phyloP scores from a whole-genome alignment of 1,284 basidiomycete species.

The Austropuccinia psidii region DNA sequence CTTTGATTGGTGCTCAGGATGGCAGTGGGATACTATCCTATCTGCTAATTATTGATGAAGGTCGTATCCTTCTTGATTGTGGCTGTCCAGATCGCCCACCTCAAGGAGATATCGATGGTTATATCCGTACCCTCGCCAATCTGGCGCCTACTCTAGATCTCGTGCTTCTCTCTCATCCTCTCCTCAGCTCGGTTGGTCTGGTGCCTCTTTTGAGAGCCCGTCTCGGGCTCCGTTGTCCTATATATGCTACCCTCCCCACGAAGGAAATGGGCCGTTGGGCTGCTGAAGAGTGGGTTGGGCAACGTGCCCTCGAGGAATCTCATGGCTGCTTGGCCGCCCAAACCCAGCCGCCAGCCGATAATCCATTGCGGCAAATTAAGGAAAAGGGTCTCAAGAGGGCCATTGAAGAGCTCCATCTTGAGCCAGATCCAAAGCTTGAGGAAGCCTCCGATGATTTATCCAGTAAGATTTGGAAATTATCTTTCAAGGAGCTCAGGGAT shows the following conservation, averaged over 20 bases:
- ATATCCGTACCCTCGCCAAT: constrained; percentile 31
- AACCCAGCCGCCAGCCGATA: constrained; percentile 19
- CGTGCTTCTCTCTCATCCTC: constrained; percentile 86
- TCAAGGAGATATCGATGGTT: background rate
- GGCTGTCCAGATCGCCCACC: constrained; percentile 3
- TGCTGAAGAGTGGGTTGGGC: constrained; percentile 44
- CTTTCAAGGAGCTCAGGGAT: constrained; percentile 76
- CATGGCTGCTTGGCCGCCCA: constrained; percentile 32
- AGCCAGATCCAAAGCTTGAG: constrained; percentile 41
- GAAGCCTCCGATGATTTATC: constrained; percentile 38
- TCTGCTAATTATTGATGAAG: constrained; percentile 87
- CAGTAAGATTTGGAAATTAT: constrained; percentile 58
- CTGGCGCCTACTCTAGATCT: constrained; percentile 64
- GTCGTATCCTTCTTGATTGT: constrained; percentile 60
- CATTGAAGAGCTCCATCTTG: constrained; percentile 22
- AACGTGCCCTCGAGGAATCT: constrained; percentile 56
- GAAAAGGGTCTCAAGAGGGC: too few species aligned
- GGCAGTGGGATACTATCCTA: constrained; percentile 54
- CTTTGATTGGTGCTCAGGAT: constrained; percentile 41
- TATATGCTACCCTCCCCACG: constrained; percentile 93
- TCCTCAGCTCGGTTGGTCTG: constrained; percentile 75
- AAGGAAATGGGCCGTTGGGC: constrained; percentile 93
- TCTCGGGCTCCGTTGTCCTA: constrained; percentile 80
- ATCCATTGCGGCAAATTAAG: constrained; percentile 18
- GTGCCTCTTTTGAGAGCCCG: constrained; percentile 66